Evolutionary conservation across 345 rosid species (phyloP).

Genomic region (Moringa oleifera): DNA sequence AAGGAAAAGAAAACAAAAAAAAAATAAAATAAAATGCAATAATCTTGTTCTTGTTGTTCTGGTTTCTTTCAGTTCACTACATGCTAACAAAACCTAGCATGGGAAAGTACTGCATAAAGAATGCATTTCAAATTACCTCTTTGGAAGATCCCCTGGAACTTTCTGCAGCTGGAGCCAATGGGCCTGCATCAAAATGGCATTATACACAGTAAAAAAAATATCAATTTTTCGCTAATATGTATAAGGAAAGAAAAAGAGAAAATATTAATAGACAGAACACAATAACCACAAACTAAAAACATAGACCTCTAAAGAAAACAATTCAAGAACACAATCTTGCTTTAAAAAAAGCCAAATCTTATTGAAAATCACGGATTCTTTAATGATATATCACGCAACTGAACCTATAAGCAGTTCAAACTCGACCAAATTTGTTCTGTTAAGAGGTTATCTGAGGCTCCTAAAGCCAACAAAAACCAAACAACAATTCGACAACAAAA

Average conservation of each 20-base stretch:
- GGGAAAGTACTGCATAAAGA: no score
- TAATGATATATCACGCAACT: no score
- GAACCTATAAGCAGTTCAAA: no score
- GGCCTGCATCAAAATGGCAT: conserved; percentile 23
- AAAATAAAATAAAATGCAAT: not conserved
- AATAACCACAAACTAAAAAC: not conserved
- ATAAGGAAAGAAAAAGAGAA: not conserved
- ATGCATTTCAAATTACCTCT: conserved; percentile 34
- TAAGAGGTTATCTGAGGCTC: not conserved
- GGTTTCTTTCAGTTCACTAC: not conserved
- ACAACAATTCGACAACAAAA: not conserved
- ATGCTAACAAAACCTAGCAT: no score
- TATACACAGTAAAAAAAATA: not conserved
- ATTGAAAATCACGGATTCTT: no score
- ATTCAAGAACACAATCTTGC: not conserved
- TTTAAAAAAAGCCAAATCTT: not conserved
- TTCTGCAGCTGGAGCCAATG: conserved; percentile 37
- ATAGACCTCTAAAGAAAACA: not conserved
- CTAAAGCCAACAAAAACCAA: not conserved
- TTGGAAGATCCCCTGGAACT: conserved; percentile 47
- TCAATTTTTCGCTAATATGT: not conserved
- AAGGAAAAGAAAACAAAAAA: no score
- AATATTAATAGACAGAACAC: not conserved
- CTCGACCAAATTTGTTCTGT: not conserved
- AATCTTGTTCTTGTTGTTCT: not conserved